phyloP scores from a whole-genome alignment of 495 filamentous ascomycete species.

The Xylaria acuta region DNA sequence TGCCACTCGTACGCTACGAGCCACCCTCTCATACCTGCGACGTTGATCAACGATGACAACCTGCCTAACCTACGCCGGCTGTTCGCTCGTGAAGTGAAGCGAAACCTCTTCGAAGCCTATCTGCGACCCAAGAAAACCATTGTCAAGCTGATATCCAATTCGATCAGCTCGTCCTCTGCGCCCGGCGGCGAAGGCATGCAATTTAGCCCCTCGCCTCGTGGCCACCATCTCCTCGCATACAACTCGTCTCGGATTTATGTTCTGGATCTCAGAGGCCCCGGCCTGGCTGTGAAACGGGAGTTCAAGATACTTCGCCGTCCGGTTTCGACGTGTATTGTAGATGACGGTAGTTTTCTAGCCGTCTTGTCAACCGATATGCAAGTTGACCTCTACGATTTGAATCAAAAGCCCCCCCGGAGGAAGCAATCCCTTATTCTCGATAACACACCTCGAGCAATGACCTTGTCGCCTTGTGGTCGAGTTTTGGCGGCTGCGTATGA shows the following conservation, averaged over 20 bases:
- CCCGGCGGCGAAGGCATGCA: slow-evolving; percentile 87
- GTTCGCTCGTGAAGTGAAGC: slow-evolving; percentile 74
- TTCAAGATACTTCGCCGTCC: slow-evolving; percentile 81
- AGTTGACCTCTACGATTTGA: slow-evolving; percentile 80
- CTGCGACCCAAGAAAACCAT: slow-evolving; percentile 71
- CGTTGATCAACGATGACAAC: slow-evolving; percentile 55
- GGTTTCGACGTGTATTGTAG: slow-evolving; percentile 76
- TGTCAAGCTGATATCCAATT: slow-evolving; percentile 80
- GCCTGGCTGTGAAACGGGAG: slow-evolving; percentile 71
- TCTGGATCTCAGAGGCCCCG: slow-evolving; percentile 65
- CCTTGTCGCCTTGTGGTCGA: slow-evolving; percentile 78
- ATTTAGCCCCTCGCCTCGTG: slow-evolving; percentile 77
- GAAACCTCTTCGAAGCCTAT: slow-evolving; percentile 82
- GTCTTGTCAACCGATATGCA: slow-evolving; percentile 81
- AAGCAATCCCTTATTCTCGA: slow-evolving; percentile 75
- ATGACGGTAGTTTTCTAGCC: slow-evolving; percentile 78
- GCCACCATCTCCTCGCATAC: slow-evolving; percentile 75
- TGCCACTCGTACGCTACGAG: slow-evolving; percentile 72
- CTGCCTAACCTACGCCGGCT: slow-evolving; percentile 66
- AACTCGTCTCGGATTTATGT: slow-evolving; percentile 88
- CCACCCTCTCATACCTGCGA: slow-evolving; percentile 48
- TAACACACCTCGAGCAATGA: slow-evolving; percentile 76
- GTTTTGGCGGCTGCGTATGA: slow-evolving; percentile 88
- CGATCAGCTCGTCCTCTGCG: slow-evolving; percentile 80
- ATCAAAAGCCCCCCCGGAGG: slow-evolving; percentile 64